Percentiles rank a stretch among this genome's conserved stretches.
These are phyloP conservation scores for Capronia coronata DNA, from an alignment of 2,329 filamentous ascomycete species.

Conservation along the genomic window DNA sequence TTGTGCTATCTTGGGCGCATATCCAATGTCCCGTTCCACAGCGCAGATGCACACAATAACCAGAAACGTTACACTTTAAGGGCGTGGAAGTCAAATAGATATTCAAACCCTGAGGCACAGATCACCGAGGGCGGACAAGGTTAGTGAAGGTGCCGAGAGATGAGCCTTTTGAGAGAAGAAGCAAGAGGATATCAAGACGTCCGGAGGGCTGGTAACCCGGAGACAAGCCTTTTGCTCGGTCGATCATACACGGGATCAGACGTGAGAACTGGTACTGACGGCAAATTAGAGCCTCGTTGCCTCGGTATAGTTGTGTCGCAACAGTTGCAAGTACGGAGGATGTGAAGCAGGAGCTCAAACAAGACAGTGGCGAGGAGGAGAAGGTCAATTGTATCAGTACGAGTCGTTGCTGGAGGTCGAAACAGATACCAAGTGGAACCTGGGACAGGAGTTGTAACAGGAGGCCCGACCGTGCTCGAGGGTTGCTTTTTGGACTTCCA, in stretches of 20 bases:
- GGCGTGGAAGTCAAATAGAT: background rate
- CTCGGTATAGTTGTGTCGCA: conserved; percentile 4
- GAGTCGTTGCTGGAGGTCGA: conserved; percentile 13
- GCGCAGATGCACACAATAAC: background rate
- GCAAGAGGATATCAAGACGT: conserved; percentile 3
- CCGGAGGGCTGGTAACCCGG: conserved; percentile 17
- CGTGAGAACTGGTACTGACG: conserved; percentile 18
- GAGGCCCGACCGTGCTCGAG: conserved; percentile 5
- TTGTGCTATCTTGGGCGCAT: conserved; percentile 13
- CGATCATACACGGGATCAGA: conserved; percentile 17
- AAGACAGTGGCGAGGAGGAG: conserved; percentile 4
- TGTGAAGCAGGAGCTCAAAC: conserved; percentile 25
- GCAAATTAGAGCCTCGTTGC: conserved; percentile 16
- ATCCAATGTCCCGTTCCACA: background rate
- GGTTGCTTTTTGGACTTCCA: background rate
- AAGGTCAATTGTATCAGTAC: conserved; percentile 14
- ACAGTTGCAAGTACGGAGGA: background rate
- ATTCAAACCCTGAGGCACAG: background rate
- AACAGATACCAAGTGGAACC: conserved; percentile 21
- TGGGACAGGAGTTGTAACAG: conserved; percentile 25
- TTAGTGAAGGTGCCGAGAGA: conserved; percentile 9
- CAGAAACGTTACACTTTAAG: background rate
- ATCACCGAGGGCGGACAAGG: conserved; percentile 3
- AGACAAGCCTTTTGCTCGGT: conserved; percentile 10
- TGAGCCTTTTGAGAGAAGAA: conserved; percentile 21